Evolutionary conservation across 192 early-diverging fungal species (phyloP).

Genomic region (Coemansia sp.): DNA sequence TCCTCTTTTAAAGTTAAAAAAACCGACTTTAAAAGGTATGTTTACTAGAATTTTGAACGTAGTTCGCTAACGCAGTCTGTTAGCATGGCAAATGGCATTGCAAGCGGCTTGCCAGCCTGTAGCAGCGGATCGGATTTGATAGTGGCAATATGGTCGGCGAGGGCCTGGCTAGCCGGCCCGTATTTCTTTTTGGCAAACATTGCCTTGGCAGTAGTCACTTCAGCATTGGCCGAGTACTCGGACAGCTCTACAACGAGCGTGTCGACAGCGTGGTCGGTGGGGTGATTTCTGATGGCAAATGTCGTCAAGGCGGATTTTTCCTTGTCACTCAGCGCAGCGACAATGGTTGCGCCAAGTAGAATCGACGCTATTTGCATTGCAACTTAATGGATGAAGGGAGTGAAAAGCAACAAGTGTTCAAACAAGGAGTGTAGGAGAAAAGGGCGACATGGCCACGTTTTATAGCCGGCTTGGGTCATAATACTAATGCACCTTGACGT

Average conservation of each 20-base stretch:
- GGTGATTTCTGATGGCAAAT: constrained; percentile 16
- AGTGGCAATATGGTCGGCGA: constrained; percentile 5
- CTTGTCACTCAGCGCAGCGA: constrained; percentile 17
- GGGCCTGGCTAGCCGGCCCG: constrained; percentile 3
- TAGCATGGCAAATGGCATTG: constrained; percentile 22
- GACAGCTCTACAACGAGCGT: constrained; percentile 19
- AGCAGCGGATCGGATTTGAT: constrained; percentile 29
- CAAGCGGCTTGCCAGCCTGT: constrained; percentile 19
- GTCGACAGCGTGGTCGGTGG: constrained; percentile 7
- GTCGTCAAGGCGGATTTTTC: constrained; percentile 18
- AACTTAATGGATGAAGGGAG: background rate
- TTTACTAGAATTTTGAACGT: constrained; percentile 5
- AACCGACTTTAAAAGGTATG: background rate
- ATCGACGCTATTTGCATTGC: background rate
- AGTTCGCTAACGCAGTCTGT: constrained; percentile 25
- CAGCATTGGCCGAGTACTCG: constrained; percentile 22
- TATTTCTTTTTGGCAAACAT: constrained; percentile 23
- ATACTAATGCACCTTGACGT: background rate
- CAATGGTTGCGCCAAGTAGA: constrained; percentile 2
- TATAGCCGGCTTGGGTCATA: background rate
- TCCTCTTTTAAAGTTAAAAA: background rate
- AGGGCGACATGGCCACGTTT: background rate
- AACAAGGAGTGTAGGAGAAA: background rate
- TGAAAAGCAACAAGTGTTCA: background rate
- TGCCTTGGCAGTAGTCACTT: constrained; percentile 1